A percentile compares a stretch with the other conserved stretches of the same genome.
Conservation (phyloP, 495 filamentous ascomycete species). For the Rusavskia elegans region DNA sequence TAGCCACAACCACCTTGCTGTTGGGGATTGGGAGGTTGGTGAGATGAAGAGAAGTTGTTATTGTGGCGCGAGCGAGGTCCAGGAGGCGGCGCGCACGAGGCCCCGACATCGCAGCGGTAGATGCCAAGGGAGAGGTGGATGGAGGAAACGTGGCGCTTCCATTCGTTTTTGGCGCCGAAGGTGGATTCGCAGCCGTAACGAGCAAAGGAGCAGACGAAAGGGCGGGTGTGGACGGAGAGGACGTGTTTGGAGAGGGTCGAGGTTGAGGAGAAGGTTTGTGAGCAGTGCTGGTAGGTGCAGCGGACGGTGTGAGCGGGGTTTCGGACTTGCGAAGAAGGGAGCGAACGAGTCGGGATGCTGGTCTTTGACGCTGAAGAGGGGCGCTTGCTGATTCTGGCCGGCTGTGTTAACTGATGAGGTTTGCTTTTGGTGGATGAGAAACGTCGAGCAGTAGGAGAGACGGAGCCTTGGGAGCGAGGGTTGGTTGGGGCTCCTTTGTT, state of each 20-base stretch:
- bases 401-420: neutral
- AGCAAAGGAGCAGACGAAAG: conserved; percentile 67
- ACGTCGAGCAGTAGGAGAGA: neutral
- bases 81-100: conserved; percentile 29
- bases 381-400: conserved; percentile 1
- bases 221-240: conserved; percentile 31
- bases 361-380: neutral
- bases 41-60: neutral
- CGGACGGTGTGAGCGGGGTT: conserved; percentile 17
- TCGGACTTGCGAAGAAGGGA: neutral
- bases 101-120: conserved; percentile 62
- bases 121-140: conserved; percentile 68
- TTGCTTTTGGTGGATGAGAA: neutral
- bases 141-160: conserved; percentile 77
- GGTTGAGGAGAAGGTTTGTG: conserved; percentile 3
- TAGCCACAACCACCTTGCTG: conserved; percentile 23
- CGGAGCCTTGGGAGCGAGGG: neutral
- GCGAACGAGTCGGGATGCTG: neutral
- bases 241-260: conserved; percentile 13
- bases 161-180: conserved; percentile 90
- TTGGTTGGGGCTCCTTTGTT: neutral
- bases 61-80: neutral
- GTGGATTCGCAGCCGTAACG: conserved; percentile 72
- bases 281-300: conserved; percentile 11
- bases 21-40: neutral